A percentile compares a stretch with the other conserved stretches of the same genome.
Evolutionary conservation across 805 yeast species (phyloP).

Genomic region (Debaryomyces prosopidis): DNA sequence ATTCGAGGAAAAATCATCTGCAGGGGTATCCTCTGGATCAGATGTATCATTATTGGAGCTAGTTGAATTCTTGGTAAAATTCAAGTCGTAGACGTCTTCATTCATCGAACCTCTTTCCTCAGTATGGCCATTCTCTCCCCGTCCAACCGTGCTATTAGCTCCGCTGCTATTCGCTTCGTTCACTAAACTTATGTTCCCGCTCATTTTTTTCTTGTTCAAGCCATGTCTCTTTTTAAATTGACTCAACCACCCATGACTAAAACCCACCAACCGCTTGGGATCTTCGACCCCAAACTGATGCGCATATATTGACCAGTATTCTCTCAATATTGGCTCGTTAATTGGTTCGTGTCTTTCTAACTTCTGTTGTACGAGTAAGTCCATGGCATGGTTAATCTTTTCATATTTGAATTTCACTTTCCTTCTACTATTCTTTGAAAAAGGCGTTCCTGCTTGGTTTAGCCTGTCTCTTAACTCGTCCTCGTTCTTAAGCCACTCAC

Average conservation of each 20-base stretch:
- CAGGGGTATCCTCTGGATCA: slow-evolving; percentile 4
- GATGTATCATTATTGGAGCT: slow-evolving; percentile 4
- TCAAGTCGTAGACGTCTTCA: slow-evolving; percentile 17
- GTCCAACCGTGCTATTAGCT: not conserved
- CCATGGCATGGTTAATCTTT: slow-evolving; percentile 61
- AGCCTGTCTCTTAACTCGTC: slow-evolving; percentile 47
- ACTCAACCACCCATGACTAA: slow-evolving; percentile 64
- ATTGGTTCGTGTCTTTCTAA: slow-evolving; percentile 46
- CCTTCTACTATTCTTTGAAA: slow-evolving; percentile 38
- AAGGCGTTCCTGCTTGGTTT: slow-evolving; percentile 32
- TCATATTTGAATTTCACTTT: slow-evolving; percentile 56
- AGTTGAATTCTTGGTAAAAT: slow-evolving; percentile 9
- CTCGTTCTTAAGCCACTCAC: slow-evolving; percentile 63
- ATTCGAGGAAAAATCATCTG: slow-evolving; percentile 6
- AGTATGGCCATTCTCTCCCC: not conserved
- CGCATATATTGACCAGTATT: slow-evolving; percentile 57
- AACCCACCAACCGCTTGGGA: slow-evolving; percentile 54
- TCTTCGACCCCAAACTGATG: slow-evolving; percentile 58
- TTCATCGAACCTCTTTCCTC: slow-evolving; percentile 6
- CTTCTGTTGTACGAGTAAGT: slow-evolving; percentile 47
- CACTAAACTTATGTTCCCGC: slow-evolving; percentile 9
- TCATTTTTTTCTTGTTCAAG: slow-evolving; percentile 34
- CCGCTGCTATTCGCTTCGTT: slow-evolving; percentile 1
- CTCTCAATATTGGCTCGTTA: slow-evolving; percentile 55
- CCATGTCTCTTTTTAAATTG: slow-evolving; percentile 63